phyloP scores from a whole-genome alignment of 2,329 filamentous ascomycete species.

The Colletotrichum navitas region DNA sequence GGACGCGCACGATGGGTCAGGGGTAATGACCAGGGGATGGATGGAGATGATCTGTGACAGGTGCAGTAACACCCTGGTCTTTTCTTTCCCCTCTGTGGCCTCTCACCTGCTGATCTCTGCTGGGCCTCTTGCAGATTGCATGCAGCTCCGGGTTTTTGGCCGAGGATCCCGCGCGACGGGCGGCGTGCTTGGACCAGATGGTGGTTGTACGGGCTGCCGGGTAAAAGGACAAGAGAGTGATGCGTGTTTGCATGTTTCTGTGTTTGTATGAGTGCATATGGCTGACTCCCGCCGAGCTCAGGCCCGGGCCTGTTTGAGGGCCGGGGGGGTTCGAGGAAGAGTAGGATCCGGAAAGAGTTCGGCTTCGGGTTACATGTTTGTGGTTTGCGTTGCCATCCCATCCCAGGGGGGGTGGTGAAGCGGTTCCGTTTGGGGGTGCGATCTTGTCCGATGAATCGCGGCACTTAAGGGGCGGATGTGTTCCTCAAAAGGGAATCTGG shows the following conservation, averaged over 20 bases:
- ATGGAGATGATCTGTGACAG: constrained; percentile 24
- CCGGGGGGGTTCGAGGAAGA: neutral
- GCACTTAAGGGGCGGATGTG: neutral
- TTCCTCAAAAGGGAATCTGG: neutral
- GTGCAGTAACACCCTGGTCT: constrained; percentile 14
- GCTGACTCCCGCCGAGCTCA: neutral
- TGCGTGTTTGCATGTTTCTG: neutral
- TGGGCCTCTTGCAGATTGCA: neutral
- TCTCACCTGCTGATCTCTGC: neutral
- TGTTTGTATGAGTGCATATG: neutral
- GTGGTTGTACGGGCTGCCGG: constrained; percentile 8
- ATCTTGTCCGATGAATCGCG: constrained; percentile 7
- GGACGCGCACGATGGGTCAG: constrained; percentile 16
- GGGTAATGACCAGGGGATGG: constrained; percentile 17
- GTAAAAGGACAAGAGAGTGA: neutral
- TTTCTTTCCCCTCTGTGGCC: neutral
- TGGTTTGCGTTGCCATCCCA: constrained; percentile 5
- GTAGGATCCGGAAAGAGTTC: neutral
- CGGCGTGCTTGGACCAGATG: neutral
- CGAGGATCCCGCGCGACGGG: constrained; percentile 20
- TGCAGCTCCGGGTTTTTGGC: constrained; percentile 26
- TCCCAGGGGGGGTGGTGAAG: neutral
- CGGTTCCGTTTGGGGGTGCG: neutral
- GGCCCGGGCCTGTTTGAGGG: neutral
- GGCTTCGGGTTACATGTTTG: constrained; percentile 22